Evolutionary conservation across 2,329 filamentous ascomycete species (phyloP), one percentile per base, ranked within the genome.

Genomic region (Coniochaeta hoffmannii): DNA sequence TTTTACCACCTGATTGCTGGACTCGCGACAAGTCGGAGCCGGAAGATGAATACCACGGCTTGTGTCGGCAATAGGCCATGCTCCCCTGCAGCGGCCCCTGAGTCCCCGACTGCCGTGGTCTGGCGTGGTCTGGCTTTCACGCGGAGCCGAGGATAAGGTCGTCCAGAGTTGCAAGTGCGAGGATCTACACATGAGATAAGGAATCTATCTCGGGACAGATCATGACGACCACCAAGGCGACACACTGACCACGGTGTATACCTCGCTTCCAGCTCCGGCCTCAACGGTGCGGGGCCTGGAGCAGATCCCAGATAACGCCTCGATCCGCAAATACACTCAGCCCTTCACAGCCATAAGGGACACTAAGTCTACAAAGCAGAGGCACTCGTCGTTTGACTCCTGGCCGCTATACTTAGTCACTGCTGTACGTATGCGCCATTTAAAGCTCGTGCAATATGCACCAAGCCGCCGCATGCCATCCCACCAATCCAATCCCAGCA

Each of bases 91-190:
- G n/a, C n/a, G n/a, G n/a, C n/a, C n/a, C n/a, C 15, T 28, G 6
- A 28, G 8, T 15, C 7, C 41, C 10, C 19, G 41, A n/a, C 22
- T 5, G 49, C 22, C n/a, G 50, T 53, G 41, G 9, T 8, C 41
- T 15, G 24, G 34, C 17, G 46, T 56, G 53, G 53, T 30, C 30
- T 55, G 54, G 41, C 30, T 50, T 59, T 63, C 59, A 61, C 62
- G 61, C 63, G 57, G 54, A 61, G 59, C 64, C 64, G 62, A 64
- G 63, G 64, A 59, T 65, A 65, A 60, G 53, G 49, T 58, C 59
- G 53, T 41, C 53, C 34, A 28, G 38, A 35, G 32, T 34, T 24
- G 35, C 32, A 24, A 53, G 17, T 41, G 10, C 24, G 4, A 9
- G 2, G 4, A 28, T 28, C 10, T 46, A 12, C 26, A n/a, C 19